phyloP scores from a whole-genome alignment of 208 protist genomes.

The Strigomonas galati region DNA sequence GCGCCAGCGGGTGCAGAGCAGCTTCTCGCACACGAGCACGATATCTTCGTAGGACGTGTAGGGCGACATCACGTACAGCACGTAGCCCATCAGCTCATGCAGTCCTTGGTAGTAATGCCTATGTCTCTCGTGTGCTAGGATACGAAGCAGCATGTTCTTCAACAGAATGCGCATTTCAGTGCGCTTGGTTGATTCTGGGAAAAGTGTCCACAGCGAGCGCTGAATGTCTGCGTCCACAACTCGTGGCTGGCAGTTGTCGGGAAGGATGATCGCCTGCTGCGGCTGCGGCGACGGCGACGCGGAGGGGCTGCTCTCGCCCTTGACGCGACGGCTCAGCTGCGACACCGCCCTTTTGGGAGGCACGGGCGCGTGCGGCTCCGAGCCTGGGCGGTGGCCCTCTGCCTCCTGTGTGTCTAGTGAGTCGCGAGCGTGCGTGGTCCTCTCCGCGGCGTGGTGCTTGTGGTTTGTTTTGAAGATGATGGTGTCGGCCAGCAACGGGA shows the following conservation, averaged over 20 bases:
- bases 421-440: conserved; percentile 1
- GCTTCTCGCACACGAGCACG: conserved; percentile 50
- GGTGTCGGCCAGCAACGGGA: conserved; percentile 40
- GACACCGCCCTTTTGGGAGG: conserved; percentile 1
- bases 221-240: conserved; percentile 76
- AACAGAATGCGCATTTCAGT: conserved; percentile 39
- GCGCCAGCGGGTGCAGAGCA: conserved; percentile 58
- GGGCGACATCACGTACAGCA: conserved; percentile 66
- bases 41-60: conserved; percentile 33
- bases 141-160: conserved; percentile 48
- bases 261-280: conserved; percentile 16
- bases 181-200: conserved; percentile 46
- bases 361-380: not conserved
- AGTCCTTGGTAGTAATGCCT: conserved; percentile 85
- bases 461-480: conserved; percentile 20
- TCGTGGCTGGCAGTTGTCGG: conserved; percentile 75
- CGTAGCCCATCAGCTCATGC: conserved; percentile 81
- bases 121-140: conserved; percentile 51
- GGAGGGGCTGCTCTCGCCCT: not conserved
- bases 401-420: not conserved
- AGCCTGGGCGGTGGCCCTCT: not conserved
- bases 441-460: not conserved
- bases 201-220: conserved; percentile 77
- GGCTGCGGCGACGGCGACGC: not conserved
- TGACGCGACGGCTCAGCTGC: not conserved